Base-by-base conservation (phyloP, 352 stramenopile genomes). In the Globisporangium viniferum region DNA sequence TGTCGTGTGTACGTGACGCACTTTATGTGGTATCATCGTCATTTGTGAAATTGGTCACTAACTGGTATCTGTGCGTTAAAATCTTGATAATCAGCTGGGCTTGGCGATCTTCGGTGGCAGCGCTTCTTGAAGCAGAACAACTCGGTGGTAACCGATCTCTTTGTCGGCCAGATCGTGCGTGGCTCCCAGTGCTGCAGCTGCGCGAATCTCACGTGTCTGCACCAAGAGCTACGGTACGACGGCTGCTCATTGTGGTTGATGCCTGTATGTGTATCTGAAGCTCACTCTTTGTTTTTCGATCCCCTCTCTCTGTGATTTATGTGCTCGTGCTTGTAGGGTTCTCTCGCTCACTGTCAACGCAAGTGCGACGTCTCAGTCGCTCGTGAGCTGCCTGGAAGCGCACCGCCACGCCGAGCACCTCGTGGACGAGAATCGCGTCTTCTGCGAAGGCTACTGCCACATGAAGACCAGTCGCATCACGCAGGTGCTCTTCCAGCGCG, bases 161-260 rank as follows among this genome's bases (percentile, higher is more conserved):
- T 94, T 60, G 79, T 74, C 4, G 82, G 81, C 0, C 87, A 95
- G 70, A 90, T 78, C 36, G 86, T 94, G n/a, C 83, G 84, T 12
- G 88, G 88, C 15, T 92, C 83, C 4, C 82, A 90, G 54, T 95
- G 88, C 66, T 82, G 80, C 64, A 82, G 76, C n/a, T 95, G 88
- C 64, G 75, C 80, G 20, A 87, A 79, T 29, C 72, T 95, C 31
- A 89, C 82, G 5, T 91, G 82, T 69, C 74, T 83, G 36, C 86
- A 94, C 59, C 79, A 94, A 74, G 82, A 92, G 70, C 70, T 81
- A 27, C 59, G 76, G 78, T 86, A 61, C 1, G 69, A 58, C 74
- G 8, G 12, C 62, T 73, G 56, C 22, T 22, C 15, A 44, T 24
- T 51, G 15, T 46, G 22, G 15, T 5, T 51, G 22, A 5, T 36